Conservation (phyloP, 2,329 filamentous ascomycete species). For the Colletotrichum lindemuthianum region DNA sequence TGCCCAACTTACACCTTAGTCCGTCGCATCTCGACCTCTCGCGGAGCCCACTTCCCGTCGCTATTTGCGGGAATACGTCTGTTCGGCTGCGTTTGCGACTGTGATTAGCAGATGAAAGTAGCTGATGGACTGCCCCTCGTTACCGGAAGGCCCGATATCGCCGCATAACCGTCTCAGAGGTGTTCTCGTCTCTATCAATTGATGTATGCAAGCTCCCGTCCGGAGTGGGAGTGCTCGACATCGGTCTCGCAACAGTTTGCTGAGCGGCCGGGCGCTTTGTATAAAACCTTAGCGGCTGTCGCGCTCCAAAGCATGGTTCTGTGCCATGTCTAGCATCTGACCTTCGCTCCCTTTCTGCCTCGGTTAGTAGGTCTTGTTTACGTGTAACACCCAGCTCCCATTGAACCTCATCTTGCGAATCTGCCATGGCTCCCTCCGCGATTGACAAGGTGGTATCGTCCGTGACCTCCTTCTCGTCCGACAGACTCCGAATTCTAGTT, state of each 20-base stretch:
- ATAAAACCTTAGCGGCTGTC: constrained; percentile 25
- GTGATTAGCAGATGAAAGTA: constrained; percentile 28
- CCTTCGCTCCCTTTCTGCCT: neutral
- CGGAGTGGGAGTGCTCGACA: neutral
- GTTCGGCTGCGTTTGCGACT: constrained; percentile 5
- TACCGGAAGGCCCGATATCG: constrained; percentile 3
- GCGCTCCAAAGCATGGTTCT: neutral
- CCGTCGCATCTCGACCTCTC: constrained; percentile 28
- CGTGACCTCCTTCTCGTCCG: constrained; percentile 32
- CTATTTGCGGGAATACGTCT: constrained; percentile 20
- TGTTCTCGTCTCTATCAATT: neutral
- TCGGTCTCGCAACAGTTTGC: constrained; percentile 7
- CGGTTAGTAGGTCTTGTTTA: neutral
- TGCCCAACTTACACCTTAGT: constrained; percentile 28
- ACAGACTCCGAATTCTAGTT: constrained; percentile 68
- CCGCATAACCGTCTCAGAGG: constrained; percentile 1
- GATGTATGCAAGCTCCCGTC: constrained; percentile 2
- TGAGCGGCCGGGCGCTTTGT: constrained; percentile 18
- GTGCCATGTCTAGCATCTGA: neutral
- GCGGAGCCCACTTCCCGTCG: constrained; percentile 3
- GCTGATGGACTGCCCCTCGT: constrained; percentile 1
- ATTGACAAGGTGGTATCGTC: constrained; percentile 37
- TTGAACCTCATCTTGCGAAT: neutral
- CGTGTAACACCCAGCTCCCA: neutral
- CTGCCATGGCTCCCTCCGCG: constrained; percentile 40